phyloP scores from a whole-genome alignment of 2,329 filamentous ascomycete species.

The Fusarium globosum region DNA sequence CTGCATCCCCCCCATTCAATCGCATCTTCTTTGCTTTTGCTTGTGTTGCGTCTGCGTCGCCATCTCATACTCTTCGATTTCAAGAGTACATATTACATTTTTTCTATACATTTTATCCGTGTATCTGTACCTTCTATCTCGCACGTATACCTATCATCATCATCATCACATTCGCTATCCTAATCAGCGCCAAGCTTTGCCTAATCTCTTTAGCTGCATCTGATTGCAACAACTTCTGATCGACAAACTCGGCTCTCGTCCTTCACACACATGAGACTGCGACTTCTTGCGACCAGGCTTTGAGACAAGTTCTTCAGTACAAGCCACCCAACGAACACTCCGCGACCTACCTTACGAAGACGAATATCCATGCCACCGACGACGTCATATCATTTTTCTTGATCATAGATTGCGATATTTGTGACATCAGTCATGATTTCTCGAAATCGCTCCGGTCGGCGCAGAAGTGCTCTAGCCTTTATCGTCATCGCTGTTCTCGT shows the following conservation, averaged over 20 bases:
- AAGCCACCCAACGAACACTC: neutral
- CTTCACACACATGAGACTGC: neutral
- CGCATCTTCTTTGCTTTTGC: conserved; percentile 8
- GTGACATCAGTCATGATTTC: conserved; percentile 23
- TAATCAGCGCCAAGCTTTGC: conserved; percentile 1
- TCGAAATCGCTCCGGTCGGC: conserved; percentile 31
- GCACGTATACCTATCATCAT: neutral
- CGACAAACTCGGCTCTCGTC: neutral
- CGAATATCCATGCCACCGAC: neutral
- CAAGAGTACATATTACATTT: conserved; percentile 10
- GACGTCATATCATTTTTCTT: conserved; percentile 18
- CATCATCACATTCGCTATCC: neutral
- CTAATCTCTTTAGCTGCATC: conserved; percentile 10
- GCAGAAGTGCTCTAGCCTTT: conserved; percentile 26
- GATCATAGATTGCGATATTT: conserved; percentile 2
- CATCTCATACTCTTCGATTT: neutral
- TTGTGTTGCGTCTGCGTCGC: conserved; percentile 4
- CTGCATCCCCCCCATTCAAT: conserved; percentile 4
- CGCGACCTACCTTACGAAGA: neutral
- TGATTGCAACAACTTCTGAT: neutral
- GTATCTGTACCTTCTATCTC: neutral
- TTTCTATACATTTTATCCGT: neutral
- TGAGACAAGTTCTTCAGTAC: neutral
- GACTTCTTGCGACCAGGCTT: neutral
- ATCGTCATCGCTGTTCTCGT: conserved; percentile 14